Evolutionary conservation across 345 rosid species (phyloP), one percentile per base, ranked within the genome.

Genomic region (Aegle marmelos): DNA sequence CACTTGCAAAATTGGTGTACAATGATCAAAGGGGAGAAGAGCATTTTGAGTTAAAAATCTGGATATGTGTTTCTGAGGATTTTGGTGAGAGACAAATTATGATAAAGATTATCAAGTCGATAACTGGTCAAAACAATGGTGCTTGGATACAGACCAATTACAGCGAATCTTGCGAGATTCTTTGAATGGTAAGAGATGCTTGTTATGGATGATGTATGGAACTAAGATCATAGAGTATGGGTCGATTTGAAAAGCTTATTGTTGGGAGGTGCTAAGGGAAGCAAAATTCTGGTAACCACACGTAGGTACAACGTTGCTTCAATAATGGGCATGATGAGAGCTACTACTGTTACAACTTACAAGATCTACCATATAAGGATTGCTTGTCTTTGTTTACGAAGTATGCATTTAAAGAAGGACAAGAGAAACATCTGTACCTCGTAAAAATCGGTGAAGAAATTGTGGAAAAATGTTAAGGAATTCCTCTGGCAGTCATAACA

Each of bases 171-270:
- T 80, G 36, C 50, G 63, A 17, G 33, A 11, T 37, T 1, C 2
- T 1, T 28, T 84, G 53, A 67, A 11, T n/a, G 36, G 67, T 67
- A 48, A 4, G 58, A 68, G 28, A 50, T 82, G 24, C 62, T 82
- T 16, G 13, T 82, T 2, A 10, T 79, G 48, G 84, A 82, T 2
- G 79, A 78, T 57, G 84, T 82, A 1, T 70, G 72, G 79, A 45
- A 9, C 5, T 34, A 61, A 8, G 64, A 4, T 1, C 19, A 21
- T 7, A 2, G 8, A 7, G 50, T 14, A 76, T 37, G 4, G 58
- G 30, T 0, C 1, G 1, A 45, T 0, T 45, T 45, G 0, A 45
- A 45, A 13, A 33, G 30, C 56, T 34, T 82, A 68, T 36, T 79
- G 25, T 13, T 6, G 0, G 41, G 21, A 1, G 17, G 8, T 34